Percentiles rank a stretch among this genome's conserved stretches.
phyloP scores from a whole-genome alignment of 768 basidiomycete genomes.

The Agrocybe pediades region DNA sequence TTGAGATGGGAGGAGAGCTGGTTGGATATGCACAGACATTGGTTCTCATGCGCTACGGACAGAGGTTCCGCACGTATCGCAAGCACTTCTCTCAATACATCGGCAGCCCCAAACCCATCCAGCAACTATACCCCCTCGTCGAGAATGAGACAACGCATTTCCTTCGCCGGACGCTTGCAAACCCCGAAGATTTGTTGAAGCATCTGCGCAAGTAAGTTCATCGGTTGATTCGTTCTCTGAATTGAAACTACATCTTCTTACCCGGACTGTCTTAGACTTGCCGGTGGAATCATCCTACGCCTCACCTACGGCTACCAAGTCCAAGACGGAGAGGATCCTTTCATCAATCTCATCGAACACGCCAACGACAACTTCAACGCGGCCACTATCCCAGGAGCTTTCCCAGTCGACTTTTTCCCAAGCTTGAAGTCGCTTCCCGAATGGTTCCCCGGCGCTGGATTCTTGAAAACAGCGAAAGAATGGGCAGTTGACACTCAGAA shows the following conservation, averaged over 20 bases:
- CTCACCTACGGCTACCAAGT: conserved; percentile 61
- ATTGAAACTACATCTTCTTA: background rate
- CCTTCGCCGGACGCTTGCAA: conserved; percentile 34
- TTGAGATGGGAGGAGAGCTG: conserved; percentile 54
- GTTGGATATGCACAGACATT: conserved; percentile 48
- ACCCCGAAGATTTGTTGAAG: conserved; percentile 29
- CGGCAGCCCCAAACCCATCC: conserved; percentile 32
- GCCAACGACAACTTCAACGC: conserved; percentile 54
- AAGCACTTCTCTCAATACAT: conserved; percentile 44
- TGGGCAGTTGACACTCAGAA: conserved; percentile 40
- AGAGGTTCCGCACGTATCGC: conserved; percentile 44
- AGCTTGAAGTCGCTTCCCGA: conserved; percentile 49
- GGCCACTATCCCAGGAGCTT: conserved; percentile 50
- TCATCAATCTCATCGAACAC: conserved; percentile 49
- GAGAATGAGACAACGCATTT: conserved; percentile 37
- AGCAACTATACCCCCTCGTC: conserved; percentile 32
- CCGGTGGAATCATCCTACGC: conserved; percentile 54
- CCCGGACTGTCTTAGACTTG: conserved; percentile 35
- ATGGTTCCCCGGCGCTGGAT: conserved; percentile 59
- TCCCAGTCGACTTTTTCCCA: conserved; percentile 44
- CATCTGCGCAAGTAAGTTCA: conserved; percentile 45
- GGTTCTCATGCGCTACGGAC: conserved; percentile 45
- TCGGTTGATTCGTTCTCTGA: background rate
- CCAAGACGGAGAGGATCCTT: conserved; percentile 51
- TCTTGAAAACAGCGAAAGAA: conserved; percentile 44